phyloP scores from a whole-genome alignment of 2,329 filamentous ascomycete species.

The Chaetomiaceae sp. region DNA sequence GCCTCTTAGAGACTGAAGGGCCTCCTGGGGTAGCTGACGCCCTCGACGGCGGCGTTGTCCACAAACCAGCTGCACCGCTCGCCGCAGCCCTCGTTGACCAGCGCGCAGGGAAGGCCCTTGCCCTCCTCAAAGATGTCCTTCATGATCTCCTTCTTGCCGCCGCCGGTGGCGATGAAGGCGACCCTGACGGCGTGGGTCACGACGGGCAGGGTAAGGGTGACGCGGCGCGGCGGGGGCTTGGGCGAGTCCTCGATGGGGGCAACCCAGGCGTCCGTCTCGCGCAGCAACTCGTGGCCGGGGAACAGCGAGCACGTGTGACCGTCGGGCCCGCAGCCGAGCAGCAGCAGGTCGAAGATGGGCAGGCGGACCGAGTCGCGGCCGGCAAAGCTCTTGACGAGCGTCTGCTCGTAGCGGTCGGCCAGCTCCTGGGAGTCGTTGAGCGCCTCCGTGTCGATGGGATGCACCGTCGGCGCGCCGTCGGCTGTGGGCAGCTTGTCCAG shows the following conservation, averaged over 20 bases:
- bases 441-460: slow-evolving; percentile 63
- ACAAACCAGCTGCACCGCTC: slow-evolving; percentile 96
- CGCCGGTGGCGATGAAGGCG: slow-evolving; percentile 87
- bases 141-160: slow-evolving; percentile 83
- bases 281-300: slow-evolving; percentile 79
- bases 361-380: slow-evolving; percentile 89
- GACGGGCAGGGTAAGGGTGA: slow-evolving; percentile 89
- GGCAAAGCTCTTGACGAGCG: slow-evolving; percentile 79
- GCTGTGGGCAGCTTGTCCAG: slow-evolving; percentile 76
- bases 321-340: slow-evolving; percentile 91
- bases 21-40: slow-evolving; percentile 74
- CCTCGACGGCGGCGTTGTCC: slow-evolving; percentile 78
- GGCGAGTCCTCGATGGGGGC: slow-evolving; percentile 88
- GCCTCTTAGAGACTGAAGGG: slow-evolving; percentile 45
- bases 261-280: slow-evolving; percentile 88
- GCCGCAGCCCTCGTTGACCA: slow-evolving; percentile 79
- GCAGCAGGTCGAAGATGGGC: slow-evolving; percentile 89
- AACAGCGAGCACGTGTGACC: slow-evolving; percentile 97
- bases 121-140: slow-evolving; percentile 88
- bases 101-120: slow-evolving; percentile 72
- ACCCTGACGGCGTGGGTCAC: slow-evolving; percentile 81
- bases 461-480: slow-evolving; percentile 63
- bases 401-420: slow-evolving; percentile 89
- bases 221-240: slow-evolving; percentile 85
- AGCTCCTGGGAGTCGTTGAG: slow-evolving; percentile 82